Base-by-base conservation (phyloP, 139 green algal genomes). In the Tetraselmis striata region DNA sequence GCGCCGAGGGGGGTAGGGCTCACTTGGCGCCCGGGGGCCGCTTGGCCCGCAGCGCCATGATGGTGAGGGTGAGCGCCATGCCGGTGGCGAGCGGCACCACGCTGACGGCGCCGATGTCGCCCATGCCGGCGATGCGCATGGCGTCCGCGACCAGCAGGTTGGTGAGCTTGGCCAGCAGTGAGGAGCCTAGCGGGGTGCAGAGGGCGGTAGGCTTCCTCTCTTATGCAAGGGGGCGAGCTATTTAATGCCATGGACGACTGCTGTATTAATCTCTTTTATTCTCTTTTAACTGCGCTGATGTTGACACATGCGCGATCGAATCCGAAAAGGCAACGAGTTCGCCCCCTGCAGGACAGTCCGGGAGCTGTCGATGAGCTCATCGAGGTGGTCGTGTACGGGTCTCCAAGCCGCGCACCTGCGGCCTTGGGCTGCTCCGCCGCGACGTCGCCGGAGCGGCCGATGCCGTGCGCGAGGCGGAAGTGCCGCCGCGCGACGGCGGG, bases 401-500 rank as follows among this genome's bases (percentile, higher is more conserved):
- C n/a, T n/a, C n/a, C n/a, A n/a, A n/a, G n/a, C n/a, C n/a, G n/a
- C n/a, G n/a, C n/a, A 29, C 77, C 25, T 29, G 31, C 25, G 5
- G 31, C 90, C 89, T 99, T 99, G 76, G 96, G 96, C 82, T 99
- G 96, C 86, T 98, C 95, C 24, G 97, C 96, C 1, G 94, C 85
- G 28, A 99, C 86, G 85, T 98, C 94, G 0, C 96, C 96, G 0
- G 89, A 95, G 0, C 96, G 84, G 0, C 96, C 96, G 29, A 99
- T 96, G 78, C 96, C 96, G 80, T 99, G 96, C 0, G 94, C 91
- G 18, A 99, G 83, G 28, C 90, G 78, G 81, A 86, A 96, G 85
- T 98, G 89, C 1, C 95, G 80, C 11, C 84, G 79, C 0, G 83
- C 78, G 75, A 99, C 96, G 23, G 98, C 82, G 23, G 87, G 81